A percentile compares a stretch with the other conserved stretches of the same genome.
These are phyloP conservation scores for Alternaria sp. DNA, from an alignment of 2,329 filamentous ascomycete genomes.

Conservation along the genomic window DNA sequence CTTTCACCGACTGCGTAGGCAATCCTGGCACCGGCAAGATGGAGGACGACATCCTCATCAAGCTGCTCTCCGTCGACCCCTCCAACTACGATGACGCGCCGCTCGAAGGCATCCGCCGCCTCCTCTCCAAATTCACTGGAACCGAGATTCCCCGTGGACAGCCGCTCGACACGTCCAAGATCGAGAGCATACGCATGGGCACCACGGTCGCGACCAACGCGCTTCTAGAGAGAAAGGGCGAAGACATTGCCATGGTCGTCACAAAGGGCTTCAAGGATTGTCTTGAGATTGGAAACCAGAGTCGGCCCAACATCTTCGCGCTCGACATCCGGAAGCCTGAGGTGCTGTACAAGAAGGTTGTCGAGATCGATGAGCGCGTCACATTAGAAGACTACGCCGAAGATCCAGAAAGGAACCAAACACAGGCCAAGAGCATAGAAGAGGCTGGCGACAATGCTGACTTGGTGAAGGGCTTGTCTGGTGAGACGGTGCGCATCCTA, in stretches of 20 bases:
- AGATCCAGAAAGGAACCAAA: slow-evolving; percentile 73
- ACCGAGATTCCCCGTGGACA: slow-evolving; percentile 81
- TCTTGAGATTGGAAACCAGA: slow-evolving; percentile 89
- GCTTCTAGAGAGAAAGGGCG: slow-evolving; percentile 87
- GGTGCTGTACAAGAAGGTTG: slow-evolving; percentile 81
- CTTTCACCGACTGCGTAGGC: slow-evolving; percentile 92
- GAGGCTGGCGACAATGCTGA: slow-evolving; percentile 58
- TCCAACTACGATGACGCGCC: slow-evolving; percentile 91
- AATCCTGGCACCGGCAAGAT: slow-evolving; percentile 75
- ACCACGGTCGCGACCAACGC: slow-evolving; percentile 96
- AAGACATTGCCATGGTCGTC: slow-evolving; percentile 85
- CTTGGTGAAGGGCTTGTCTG: slow-evolving; percentile 75
- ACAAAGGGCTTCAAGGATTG: slow-evolving; percentile 90
- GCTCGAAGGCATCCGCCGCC: slow-evolving; percentile 86
- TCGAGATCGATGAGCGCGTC: slow-evolving; percentile 92
- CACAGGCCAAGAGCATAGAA: slow-evolving; percentile 63
- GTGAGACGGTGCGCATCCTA: slow-evolving; percentile 77
- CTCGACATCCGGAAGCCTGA: slow-evolving; percentile 87
- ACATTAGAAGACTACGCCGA: slow-evolving; percentile 93
- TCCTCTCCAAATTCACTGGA: slow-evolving; percentile 79
- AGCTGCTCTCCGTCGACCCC: slow-evolving; percentile 89
- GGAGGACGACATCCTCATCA: slow-evolving; percentile 81
- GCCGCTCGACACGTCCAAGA: slow-evolving; percentile 80
- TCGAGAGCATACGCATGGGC: slow-evolving; percentile 94
- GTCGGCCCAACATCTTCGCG: slow-evolving; percentile 88